A percentile compares a stretch with the other conserved stretches of the same genome.
Evolutionary conservation across 2,329 filamentous ascomycete genomes (phyloP).

Genomic region (Fusarium redolens): DNA sequence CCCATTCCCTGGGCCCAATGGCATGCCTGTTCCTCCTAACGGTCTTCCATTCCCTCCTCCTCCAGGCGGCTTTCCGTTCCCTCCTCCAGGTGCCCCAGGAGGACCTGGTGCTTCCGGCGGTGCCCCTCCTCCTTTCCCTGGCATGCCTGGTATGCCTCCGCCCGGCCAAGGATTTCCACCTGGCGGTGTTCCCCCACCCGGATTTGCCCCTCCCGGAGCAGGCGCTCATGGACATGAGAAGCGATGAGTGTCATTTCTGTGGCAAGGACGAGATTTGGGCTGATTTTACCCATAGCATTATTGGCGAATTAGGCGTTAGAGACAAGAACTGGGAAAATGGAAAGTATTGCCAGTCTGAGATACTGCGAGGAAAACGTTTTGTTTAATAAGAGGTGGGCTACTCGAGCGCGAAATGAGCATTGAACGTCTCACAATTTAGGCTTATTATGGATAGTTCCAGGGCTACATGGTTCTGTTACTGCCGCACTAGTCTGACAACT

Average conservation of each 20-base stretch:
- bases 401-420: neutral
- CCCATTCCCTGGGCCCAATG: constrained; percentile 57
- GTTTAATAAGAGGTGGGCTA: neutral
- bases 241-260: constrained; percentile 46
- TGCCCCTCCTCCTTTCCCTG: constrained; percentile 47
- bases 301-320: constrained; percentile 50
- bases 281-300: constrained; percentile 41
- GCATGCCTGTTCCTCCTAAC: constrained; percentile 57
- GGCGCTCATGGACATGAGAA: constrained; percentile 55
- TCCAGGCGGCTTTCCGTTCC: constrained; percentile 50
- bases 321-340: constrained; percentile 30
- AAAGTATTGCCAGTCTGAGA: constrained; percentile 11
- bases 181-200: constrained; percentile 47
- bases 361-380: neutral
- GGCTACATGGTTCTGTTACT: neutral
- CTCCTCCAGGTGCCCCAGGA: constrained; percentile 50
- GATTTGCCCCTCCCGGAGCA: constrained; percentile 50
- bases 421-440: neutral
- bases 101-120: constrained; percentile 44
- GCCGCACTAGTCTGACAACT: constrained; percentile 17
- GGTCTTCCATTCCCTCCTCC: constrained; percentile 52
- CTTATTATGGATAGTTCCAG: neutral
- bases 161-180: constrained; percentile 59
- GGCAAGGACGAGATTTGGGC: constrained; percentile 17
- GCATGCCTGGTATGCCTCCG: constrained; percentile 53